Percentiles rank a stretch among this genome's conserved stretches.
Conservation (phyloP, 768 basidiomycete genomes). For the Panus rudis region DNA sequence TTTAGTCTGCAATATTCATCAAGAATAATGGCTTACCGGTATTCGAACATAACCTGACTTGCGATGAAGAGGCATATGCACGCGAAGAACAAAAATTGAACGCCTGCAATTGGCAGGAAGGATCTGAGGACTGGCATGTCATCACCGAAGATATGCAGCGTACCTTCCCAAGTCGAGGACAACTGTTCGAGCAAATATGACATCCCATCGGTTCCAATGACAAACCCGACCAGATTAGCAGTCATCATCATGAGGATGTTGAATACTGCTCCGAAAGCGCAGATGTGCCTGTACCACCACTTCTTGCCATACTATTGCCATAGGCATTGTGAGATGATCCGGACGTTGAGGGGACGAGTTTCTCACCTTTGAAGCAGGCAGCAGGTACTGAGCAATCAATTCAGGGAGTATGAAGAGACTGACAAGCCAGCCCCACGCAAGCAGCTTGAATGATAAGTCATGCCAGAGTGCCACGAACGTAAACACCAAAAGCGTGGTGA, state of each 20-base stretch:
- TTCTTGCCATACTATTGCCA: conserved; percentile 50
- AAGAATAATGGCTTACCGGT: conserved; percentile 49
- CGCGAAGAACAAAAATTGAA: conserved; percentile 56
- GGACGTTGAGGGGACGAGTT: conserved; percentile 15
- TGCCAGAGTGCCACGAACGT: conserved; percentile 99
- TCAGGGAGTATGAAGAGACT: conserved; percentile 89
- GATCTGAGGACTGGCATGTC: no score
- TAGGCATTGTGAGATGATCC: neutral
- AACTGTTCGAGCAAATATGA: conserved; percentile 58
- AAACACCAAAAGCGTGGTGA: conserved; percentile 77
- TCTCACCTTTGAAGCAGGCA: conserved; percentile 66
- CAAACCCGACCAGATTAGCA: conserved; percentile 94
- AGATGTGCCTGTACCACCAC: conserved; percentile 82
- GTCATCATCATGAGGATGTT: conserved; percentile 87
- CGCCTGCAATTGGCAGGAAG: conserved; percentile 42
- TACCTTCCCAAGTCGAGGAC: conserved; percentile 61
- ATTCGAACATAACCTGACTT: conserved; percentile 94
- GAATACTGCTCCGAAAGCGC: conserved; percentile 72
- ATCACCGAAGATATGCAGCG: neutral
- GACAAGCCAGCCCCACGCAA: conserved; percentile 97
- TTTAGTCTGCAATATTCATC: neutral
- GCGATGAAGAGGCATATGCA: conserved; percentile 68
- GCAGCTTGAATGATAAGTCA: conserved; percentile 77
- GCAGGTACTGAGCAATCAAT: conserved; percentile 47
- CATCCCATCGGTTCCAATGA: conserved; percentile 79